These are phyloP conservation scores for Staphylotrichum longicolle DNA, from an alignment of 495 filamentous ascomycete species.

Conservation along the genomic window DNA sequence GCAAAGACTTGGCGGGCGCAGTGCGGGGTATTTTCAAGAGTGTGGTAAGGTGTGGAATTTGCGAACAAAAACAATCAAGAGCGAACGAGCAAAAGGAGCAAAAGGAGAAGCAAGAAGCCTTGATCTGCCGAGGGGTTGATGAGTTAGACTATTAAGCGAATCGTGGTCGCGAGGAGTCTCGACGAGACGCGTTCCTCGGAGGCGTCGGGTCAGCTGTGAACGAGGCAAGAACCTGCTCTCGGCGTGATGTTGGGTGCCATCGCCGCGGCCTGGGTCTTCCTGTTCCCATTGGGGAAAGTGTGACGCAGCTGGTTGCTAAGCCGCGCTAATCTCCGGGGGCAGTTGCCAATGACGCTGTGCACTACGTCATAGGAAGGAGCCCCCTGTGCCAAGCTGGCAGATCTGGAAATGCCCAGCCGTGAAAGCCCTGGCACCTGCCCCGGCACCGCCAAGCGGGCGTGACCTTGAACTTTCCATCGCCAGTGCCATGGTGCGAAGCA, in stretches of 20 bases:
- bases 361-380: constrained; percentile 22
- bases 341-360: constrained; percentile 22
- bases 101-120: neutral
- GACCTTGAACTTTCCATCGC: constrained; percentile 4
- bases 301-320: constrained; percentile 15
- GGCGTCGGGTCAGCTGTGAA: too few species aligned
- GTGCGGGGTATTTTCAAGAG: neutral
- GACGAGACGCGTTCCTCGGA: too few species aligned
- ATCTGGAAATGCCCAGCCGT: constrained; percentile 15
- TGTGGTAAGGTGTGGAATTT: too few species aligned
- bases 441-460: constrained; percentile 2
- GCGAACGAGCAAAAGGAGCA: neutral
- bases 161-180: too few species aligned
- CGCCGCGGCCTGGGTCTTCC: too few species aligned
- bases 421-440: constrained; percentile 14
- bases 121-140: too few species aligned
- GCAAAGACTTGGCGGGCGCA: neutral
- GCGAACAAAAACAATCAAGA: too few species aligned
- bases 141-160: too few species aligned
- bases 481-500: neutral
- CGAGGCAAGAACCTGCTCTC: too few species aligned
- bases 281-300: constrained; percentile 2
- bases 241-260: too few species aligned
- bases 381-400: constrained; percentile 9
- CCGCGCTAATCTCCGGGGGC: constrained; percentile 19